Conservation (phyloP, 495 filamentous ascomycete species). For the Cairneyella variabilis region DNA sequence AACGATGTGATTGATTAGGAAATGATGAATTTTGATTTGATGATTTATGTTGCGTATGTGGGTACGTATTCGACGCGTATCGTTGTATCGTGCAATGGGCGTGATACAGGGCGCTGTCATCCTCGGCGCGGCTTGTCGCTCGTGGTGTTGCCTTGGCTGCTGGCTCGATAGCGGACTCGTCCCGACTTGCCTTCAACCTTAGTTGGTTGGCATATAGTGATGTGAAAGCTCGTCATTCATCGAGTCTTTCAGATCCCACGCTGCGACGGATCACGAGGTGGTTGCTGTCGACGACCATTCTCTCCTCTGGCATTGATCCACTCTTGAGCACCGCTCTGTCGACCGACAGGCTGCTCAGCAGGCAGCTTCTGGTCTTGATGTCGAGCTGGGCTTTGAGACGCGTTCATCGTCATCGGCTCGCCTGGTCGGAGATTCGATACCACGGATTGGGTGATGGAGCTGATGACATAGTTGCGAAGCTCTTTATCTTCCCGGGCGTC, state of each 20-base stretch:
- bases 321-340: slow-evolving; percentile 59
- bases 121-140: slow-evolving; percentile 14
- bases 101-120: slow-evolving; percentile 4
- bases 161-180: background rate
- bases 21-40: slow-evolving; percentile 2
- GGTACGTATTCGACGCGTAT: background rate
- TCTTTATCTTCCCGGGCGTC: slow-evolving; percentile 84
- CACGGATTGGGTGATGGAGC: slow-evolving; percentile 61
- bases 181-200: slow-evolving; percentile 6
- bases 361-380: slow-evolving; percentile 39
- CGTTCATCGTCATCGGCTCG: slow-evolving; percentile 3
- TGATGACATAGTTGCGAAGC: slow-evolving; percentile 69
- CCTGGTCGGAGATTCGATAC: slow-evolving; percentile 24
- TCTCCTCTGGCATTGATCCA: slow-evolving; percentile 61
- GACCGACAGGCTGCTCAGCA: slow-evolving; percentile 45
- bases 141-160: background rate
- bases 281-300: slow-evolving; percentile 32
- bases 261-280: slow-evolving; percentile 22
- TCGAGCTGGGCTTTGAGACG: background rate
- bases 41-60: background rate
- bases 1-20: slow-evolving; percentile 3
- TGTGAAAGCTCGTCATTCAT: background rate
- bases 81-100: background rate
- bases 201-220: background rate
- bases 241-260: slow-evolving; percentile 22